Conservation (phyloP, 257 asterid genomes). For the Misopates orontium region DNA sequence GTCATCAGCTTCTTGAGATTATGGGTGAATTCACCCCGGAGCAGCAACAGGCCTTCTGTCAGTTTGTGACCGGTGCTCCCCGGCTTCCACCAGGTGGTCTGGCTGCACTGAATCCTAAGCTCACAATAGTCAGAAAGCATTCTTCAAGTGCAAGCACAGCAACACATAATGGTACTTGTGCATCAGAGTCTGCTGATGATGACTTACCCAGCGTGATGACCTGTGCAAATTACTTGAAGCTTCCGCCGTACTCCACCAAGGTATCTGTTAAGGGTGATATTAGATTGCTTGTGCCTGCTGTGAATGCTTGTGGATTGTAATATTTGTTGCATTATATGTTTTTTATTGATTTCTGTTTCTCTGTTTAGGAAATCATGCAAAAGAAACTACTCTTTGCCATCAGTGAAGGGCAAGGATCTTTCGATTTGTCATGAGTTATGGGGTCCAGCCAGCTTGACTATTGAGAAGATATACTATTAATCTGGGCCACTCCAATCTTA, state of each 20-base stretch:
- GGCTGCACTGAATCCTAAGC: slow-evolving; percentile 88
- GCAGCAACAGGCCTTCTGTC: slow-evolving; percentile 95
- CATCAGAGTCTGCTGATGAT: slow-evolving; percentile 82
- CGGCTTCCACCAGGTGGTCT: slow-evolving; percentile 98
- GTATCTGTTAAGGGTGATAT: slow-evolving; percentile 34
- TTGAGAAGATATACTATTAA: slow-evolving; percentile 16
- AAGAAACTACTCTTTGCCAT: slow-evolving; percentile 88
- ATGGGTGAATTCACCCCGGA: slow-evolving; percentile 95
- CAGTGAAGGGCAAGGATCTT: slow-evolving; percentile 95
- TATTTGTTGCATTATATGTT: not conserved
- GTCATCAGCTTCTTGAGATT: slow-evolving; percentile 81
- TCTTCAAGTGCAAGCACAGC: slow-evolving; percentile 57
- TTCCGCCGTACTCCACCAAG: slow-evolving; percentile 98
- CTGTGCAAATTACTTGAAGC: slow-evolving; percentile 98
- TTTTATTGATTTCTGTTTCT: not conserved
- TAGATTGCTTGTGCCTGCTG: not conserved
- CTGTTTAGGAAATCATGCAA: slow-evolving; percentile 79
- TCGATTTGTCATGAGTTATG: slow-evolving; percentile 75
- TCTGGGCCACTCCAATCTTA: slow-evolving; percentile 25
- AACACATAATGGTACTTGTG: slow-evolving; percentile 55
- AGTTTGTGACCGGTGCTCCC: slow-evolving; percentile 99
- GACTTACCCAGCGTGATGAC: slow-evolving; percentile 99
- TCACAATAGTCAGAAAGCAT: slow-evolving; percentile 98
- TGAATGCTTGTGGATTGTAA: not conserved
- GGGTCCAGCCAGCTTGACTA: slow-evolving; percentile 26